Conservation (phyloP, 768 basidiomycete species). For the Suillus subaureus region DNA sequence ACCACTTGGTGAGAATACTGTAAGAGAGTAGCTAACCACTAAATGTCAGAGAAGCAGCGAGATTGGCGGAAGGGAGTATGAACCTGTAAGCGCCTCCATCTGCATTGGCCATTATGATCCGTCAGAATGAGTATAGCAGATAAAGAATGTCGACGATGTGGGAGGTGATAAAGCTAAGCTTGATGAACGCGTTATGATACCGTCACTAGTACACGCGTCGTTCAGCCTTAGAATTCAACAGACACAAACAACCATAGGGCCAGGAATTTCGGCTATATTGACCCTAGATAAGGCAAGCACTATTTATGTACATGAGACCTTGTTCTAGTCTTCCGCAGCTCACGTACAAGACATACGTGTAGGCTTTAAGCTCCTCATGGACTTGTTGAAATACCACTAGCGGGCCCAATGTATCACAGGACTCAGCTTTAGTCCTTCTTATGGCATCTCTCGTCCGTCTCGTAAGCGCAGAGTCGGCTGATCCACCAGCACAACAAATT, state of each 20-base stretch:
- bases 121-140: constrained; percentile 13
- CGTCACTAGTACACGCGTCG: constrained; percentile 27
- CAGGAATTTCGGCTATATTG: not conserved
- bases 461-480: not conserved
- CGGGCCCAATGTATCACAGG: not conserved
- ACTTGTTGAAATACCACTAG: not conserved
- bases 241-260: constrained; percentile 19
- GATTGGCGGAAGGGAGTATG: constrained; percentile 17
- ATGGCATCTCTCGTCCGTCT: not conserved
- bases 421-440: not conserved
- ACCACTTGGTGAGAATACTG: constrained; percentile 98
- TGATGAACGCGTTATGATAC: constrained; percentile 26
- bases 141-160: constrained; percentile 6
- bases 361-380: not conserved
- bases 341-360: not conserved
- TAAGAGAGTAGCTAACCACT: constrained; percentile 86
- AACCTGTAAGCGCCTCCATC: constrained; percentile 83
- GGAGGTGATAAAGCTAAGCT: not conserved
- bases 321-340: not conserved
- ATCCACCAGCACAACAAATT: not conserved
- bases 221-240: constrained; percentile 20
- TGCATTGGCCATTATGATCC: constrained; percentile 68
- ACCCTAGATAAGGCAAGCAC: not conserved
- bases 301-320: not conserved
- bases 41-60: constrained; percentile 22